A percentile compares a stretch with the other conserved stretches of the same genome.
These are phyloP conservation scores for Fragilariopsis cylindrus DNA, from an alignment of 108 stramenopile genomes.

Conservation along the genomic window DNA sequence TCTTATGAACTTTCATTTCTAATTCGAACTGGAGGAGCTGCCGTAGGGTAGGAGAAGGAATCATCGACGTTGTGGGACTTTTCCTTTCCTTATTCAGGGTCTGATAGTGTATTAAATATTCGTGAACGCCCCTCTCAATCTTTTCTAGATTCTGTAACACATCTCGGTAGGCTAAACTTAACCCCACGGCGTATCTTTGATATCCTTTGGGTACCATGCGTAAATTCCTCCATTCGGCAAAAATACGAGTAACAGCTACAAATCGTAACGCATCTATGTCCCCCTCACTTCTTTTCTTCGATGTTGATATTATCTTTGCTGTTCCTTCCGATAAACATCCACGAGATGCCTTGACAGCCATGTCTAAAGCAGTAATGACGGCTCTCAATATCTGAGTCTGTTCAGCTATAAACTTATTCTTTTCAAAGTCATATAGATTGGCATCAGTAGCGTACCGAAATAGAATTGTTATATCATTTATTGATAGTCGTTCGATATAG, in stretches of 20 bases:
- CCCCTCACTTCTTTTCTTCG: slow-evolving; percentile 16
- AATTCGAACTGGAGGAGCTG: slow-evolving; percentile 55
- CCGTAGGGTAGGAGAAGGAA: slow-evolving; percentile 46
- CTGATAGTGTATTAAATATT: slow-evolving; percentile 35
- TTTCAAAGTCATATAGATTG: slow-evolving; percentile 26
- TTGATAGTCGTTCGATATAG: slow-evolving; percentile 31
- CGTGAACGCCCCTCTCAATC: slow-evolving; percentile 62
- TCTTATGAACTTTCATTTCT: slow-evolving; percentile 35
- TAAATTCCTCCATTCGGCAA: slow-evolving; percentile 74
- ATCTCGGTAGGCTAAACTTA: slow-evolving; percentile 69
- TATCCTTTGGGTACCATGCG: slow-evolving; percentile 68
- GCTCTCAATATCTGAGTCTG: slow-evolving; percentile 22
- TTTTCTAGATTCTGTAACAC: slow-evolving; percentile 74
- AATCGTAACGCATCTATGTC: slow-evolving; percentile 43
- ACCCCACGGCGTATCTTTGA: slow-evolving; percentile 63
- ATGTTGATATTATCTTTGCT: neutral
- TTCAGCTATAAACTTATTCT: slow-evolving; percentile 19
- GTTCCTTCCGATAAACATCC: slow-evolving; percentile 12
- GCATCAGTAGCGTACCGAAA: slow-evolving; percentile 32
- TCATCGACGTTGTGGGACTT: neutral
- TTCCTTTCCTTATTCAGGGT: neutral
- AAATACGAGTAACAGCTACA: slow-evolving; percentile 57
- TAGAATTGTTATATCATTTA: slow-evolving; percentile 25
- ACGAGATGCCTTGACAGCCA: slow-evolving; percentile 30
- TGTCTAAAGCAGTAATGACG: slow-evolving; percentile 30